phyloP scores from a whole-genome alignment of 495 filamentous ascomycete genomes.

The Stereocaulon alpinum region DNA sequence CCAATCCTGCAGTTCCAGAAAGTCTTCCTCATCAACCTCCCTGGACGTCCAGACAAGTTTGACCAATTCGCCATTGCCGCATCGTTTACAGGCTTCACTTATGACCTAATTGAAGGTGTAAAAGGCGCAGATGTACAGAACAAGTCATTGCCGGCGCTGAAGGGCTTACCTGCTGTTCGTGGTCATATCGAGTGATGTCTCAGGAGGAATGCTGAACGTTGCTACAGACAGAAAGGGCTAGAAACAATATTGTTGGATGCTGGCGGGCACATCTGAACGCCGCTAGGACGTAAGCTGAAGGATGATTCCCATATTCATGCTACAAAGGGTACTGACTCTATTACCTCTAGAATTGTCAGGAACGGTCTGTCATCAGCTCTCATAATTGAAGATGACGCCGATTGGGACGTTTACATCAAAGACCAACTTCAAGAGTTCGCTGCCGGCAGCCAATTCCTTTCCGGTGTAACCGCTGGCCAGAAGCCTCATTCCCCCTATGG shows the following conservation, averaged over 20 bases:
- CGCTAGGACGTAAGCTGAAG: constrained; percentile 20
- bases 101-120: constrained; percentile 47
- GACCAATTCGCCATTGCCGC: constrained; percentile 49
- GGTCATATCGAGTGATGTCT: too few relatives aligned
- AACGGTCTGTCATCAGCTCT: constrained; percentile 36
- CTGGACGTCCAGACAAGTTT: constrained; percentile 49
- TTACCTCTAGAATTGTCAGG: constrained; percentile 30
- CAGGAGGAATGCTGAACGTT: too few relatives aligned
- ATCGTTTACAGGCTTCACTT: constrained; percentile 38
- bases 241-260: constrained; percentile 23
- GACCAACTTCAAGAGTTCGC: constrained; percentile 39
- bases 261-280: constrained; percentile 35
- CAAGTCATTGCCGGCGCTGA: constrained; percentile 26
- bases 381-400: constrained; percentile 45
- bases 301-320: background rate
- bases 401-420: constrained; percentile 43
- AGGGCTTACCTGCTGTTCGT: constrained; percentile 9
- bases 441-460: constrained; percentile 24
- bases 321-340: constrained; percentile 11
- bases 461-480: constrained; percentile 7
- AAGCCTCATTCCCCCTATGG: constrained; percentile 38
- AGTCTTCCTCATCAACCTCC: constrained; percentile 52
- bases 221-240: background rate
- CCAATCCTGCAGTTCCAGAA: constrained; percentile 39
- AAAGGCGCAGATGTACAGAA: constrained; percentile 32